Base-by-base conservation (phyloP, 148 eudicot genomes). In the Limonium bicolor region DNA sequence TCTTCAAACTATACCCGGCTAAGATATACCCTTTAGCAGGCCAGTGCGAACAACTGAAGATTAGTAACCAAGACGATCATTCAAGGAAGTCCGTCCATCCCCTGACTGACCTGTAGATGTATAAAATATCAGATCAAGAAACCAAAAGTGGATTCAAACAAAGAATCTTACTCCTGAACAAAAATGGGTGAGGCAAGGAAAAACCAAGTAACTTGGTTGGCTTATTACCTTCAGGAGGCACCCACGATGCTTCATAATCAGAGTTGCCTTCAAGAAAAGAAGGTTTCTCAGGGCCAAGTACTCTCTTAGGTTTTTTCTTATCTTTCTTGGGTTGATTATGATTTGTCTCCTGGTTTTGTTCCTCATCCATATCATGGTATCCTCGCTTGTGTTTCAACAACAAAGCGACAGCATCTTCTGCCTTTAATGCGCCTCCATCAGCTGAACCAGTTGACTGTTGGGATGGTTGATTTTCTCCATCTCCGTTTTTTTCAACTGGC, bases 31-130 rank as follows among this genome's bases (percentile, higher is more conserved):
- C n/a, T n/a, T n/a, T n/a, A n/a, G n/a, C n/a, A n/a, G n/a, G n/a
- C n/a, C n/a, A n/a, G n/a, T n/a, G 31, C 16, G 2, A 4, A 36
- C 14, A 34, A 34, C 11, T 10, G 11, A 34, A 34, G 4, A 26
- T 83, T 55, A 90, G 63, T 90, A 90, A 41, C 99, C 99, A 48
- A 60, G 65, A 6, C 88, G 95, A 50, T 90, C 99, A 65, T 90
- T 90, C 68, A 90, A 41, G 16, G 99, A 78, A 27, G 99, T 85
- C 36, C 99, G 68, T 28, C 95, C 99, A 76, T 90, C 99, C 8
- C 99, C 99, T 22, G 95, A 85, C 78, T 90, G 99, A 47, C 99
- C 99, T 90, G 94, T 47, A 53, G 35, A 33, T n/a, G 22, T n/a
- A n/a, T n/a, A n/a, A n/a, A n/a, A n/a, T n/a, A n/a, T n/a, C n/a